These are phyloP conservation scores for Phaffia australis DNA, from an alignment of 768 basidiomycete species.

Conservation along the genomic window DNA sequence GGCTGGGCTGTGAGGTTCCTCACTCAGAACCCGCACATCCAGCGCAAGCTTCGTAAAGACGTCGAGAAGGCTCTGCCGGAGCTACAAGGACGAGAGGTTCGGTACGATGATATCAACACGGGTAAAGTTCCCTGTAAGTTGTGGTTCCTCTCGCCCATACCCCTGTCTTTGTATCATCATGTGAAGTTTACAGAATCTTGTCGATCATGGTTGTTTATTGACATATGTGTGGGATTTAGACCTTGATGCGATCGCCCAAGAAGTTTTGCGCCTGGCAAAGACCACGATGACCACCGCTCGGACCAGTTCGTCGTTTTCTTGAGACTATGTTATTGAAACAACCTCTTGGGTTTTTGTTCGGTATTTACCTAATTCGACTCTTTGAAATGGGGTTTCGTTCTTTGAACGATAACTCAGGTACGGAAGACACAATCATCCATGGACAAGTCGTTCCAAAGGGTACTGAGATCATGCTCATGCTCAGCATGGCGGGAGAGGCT, in stretches of 20 bases:
- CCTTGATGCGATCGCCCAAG: constrained; percentile 2
- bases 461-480: constrained; percentile 1
- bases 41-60: background rate
- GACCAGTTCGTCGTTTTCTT: background rate
- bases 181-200: too few species aligned
- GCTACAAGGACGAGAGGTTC: background rate
- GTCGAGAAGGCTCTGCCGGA: background rate
- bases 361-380: too few species aligned
- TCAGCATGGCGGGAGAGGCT: background rate
- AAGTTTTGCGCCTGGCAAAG: constrained; percentile 3
- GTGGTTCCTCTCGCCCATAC: background rate
- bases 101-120: constrained; percentile 6
- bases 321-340: background rate
- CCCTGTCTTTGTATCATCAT: too few species aligned
- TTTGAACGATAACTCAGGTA: background rate
- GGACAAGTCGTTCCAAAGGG: background rate
- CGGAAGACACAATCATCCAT: background rate
- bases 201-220: background rate
- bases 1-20: constrained; percentile 10
- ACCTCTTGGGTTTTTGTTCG: background rate
- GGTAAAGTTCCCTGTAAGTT: constrained; percentile 5
- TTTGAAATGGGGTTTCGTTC: background rate
- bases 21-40: background rate
- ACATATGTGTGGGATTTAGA: background rate
- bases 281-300: constrained; percentile 4